phyloP scores from a whole-genome alignment of 768 basidiomycete genomes.

The Trametes punicea region DNA sequence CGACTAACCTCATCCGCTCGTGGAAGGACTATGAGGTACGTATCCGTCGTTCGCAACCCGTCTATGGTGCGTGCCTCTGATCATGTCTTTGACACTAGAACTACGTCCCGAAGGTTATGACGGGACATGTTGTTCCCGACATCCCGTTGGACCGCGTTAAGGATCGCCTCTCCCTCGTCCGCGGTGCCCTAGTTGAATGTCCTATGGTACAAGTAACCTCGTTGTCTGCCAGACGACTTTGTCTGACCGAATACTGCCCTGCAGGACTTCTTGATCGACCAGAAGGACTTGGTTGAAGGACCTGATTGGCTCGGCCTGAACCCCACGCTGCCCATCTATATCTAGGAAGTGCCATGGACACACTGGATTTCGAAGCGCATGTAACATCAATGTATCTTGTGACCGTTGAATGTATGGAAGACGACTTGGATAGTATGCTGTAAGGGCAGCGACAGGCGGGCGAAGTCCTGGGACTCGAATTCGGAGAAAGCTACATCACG shows the following conservation, averaged over 20 bases:
- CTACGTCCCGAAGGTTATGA: constrained; percentile 73
- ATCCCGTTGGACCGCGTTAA: constrained; percentile 71
- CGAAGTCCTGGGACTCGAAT: no score
- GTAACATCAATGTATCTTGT: background rate
- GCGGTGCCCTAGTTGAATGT: constrained; percentile 71
- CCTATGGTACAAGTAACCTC: constrained; percentile 50
- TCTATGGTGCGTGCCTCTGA: background rate
- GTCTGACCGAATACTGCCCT: constrained; percentile 12
- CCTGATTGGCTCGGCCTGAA: constrained; percentile 72
- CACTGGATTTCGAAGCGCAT: background rate
- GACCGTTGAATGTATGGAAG: no score
- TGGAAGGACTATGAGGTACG: constrained; percentile 79
- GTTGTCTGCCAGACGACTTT: background rate
- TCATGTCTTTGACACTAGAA: constrained; percentile 37
- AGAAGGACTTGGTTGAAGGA: constrained; percentile 66
- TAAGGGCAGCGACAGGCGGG: no score
- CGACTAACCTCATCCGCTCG: constrained; percentile 74
- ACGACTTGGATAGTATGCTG: no score
- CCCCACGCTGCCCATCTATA: constrained; percentile 77
- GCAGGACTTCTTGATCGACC: constrained; percentile 83
- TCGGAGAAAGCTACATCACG: no score
- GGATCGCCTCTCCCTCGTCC: constrained; percentile 64
- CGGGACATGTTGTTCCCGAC: constrained; percentile 75
- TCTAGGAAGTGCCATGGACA: constrained; percentile 39
- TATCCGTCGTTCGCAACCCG: constrained; percentile 22